Base-by-base conservation (phyloP, 331 rosid species). In the Rosa hybrid region DNA sequence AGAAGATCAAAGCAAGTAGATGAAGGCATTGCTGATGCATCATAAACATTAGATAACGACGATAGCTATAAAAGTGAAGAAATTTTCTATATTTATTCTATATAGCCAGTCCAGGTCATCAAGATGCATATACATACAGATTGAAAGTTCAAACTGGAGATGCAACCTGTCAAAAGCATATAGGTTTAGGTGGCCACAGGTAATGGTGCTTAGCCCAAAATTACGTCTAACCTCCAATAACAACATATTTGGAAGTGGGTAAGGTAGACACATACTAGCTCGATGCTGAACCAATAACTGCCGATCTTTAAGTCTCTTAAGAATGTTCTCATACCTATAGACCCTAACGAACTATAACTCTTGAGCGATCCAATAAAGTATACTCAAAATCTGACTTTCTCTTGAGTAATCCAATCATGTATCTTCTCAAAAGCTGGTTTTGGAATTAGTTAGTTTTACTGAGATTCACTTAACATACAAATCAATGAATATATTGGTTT, bases 1-100 rank as follows among this genome's bases (percentile, higher is more conserved):
- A 90, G 71, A 69, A 86, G 68, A 83, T 82, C 71, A 34, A 80
- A 14, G 76, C 54, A 73, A 42, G 81, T 68, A 63, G 74, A 68
- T 77, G 56, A 79, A 42, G 79, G 74, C 68, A 78, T 21, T 53
- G 53, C 73, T 68, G 65, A 17, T 39, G 59, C 53, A 49, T 70
- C 70, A 79, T 34, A 46, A 49, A 63, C 48, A 71, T 42, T 64
- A 68, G 34, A 74, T 57, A 56, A 74, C 23, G 53, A 80, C 54
- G 34, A 74, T 39, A 30, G 44, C 80, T 49, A 65, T 23, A 42
- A 16, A 70, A 54, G 30, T 21, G 65, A 7, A 56, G 56, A 42
- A 71, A 75, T 38, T 64, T 44, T 34, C 62, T 64, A 75, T 49
- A 51, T 49, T 44, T n/a, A 70, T 41, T 46, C 13, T 4, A 44